Percentiles rank a stretch among this genome's conserved stretches.
These are phyloP conservation scores for Gossypium longicalyx DNA, from an alignment of 345 rosid species.

Conservation along the genomic window DNA sequence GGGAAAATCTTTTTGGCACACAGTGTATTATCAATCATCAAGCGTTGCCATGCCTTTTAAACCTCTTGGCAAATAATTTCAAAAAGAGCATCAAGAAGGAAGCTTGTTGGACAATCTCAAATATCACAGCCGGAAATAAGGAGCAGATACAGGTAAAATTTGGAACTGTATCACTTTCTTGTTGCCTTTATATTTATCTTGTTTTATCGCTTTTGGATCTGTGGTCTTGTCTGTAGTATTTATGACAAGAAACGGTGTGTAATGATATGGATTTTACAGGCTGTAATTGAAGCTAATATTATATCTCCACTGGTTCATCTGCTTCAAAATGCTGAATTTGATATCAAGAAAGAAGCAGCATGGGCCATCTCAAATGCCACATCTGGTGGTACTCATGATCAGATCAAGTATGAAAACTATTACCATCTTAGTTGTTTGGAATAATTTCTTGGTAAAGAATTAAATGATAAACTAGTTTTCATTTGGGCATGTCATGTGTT, in stretches of 20 bases:
- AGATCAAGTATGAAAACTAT: conserved; percentile 52
- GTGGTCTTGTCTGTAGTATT: not conserved
- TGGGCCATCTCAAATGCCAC: conserved; percentile 94
- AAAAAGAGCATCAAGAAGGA: conserved; percentile 96
- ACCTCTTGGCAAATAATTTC: conserved; percentile 56
- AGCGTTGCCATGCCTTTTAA: conserved; percentile 68
- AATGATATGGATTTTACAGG: conserved; percentile 31
- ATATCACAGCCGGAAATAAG: conserved; percentile 86
- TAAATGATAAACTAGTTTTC: not conserved
- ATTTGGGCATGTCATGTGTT: not conserved
- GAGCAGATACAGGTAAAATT: conserved; percentile 75
- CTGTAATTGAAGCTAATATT: conserved; percentile 63
- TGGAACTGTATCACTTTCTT: not conserved
- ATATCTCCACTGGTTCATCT: conserved; percentile 59
- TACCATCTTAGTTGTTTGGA: not conserved
- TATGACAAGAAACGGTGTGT: too few relatives aligned
- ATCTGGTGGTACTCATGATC: conserved; percentile 87
- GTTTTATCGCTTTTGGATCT: not conserved
- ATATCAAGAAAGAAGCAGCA: conserved; percentile 85
- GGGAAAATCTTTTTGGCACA: not conserved
- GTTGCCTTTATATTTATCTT: not conserved
- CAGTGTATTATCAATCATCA: conserved; percentile 65
- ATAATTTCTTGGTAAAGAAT: not conserved
- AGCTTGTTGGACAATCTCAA: conserved; percentile 97
- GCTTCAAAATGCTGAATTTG: conserved; percentile 79